These are phyloP conservation scores for Fraxinus nigra DNA, from an alignment of 305 asterid genomes.

Conservation along the genomic window DNA sequence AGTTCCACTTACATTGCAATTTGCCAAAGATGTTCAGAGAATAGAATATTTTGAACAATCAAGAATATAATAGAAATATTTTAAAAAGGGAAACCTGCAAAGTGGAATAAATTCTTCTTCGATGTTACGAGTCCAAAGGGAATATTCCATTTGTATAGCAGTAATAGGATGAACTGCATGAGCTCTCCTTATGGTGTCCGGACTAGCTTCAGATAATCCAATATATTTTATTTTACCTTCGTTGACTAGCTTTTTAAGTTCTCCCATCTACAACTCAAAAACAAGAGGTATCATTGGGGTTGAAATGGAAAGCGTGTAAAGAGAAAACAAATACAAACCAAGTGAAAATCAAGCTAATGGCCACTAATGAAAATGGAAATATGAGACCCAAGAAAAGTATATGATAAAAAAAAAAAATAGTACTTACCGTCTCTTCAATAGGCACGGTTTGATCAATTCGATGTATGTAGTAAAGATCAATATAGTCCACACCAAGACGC, in stretches of 20 bases:
- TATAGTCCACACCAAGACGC: conserved; percentile 51
- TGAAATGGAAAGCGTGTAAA: not conserved
- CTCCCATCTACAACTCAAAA: conserved; percentile 27
- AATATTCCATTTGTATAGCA: conserved; percentile 64
- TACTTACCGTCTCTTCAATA: conserved; percentile 50
- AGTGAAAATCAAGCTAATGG: not conserved
- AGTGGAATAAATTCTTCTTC: conserved; percentile 58
- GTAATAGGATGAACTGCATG: conserved; percentile 68
- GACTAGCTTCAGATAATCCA: conserved; percentile 69
- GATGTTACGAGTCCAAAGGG: conserved; percentile 60
- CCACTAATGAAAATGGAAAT: not conserved
- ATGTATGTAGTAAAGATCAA: conserved; percentile 55
- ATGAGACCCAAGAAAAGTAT: not conserved
- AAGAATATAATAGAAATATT: not conserved
- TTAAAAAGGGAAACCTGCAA: conserved; percentile 44
- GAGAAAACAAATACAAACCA: not conserved
- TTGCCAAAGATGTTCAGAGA: not conserved
- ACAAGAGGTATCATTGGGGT: not conserved
- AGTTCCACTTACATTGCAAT: not conserved
- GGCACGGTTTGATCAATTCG: conserved; percentile 49
- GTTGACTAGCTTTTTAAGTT: conserved; percentile 47
- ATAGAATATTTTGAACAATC: not conserved
- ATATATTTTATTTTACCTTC: conserved; percentile 65
- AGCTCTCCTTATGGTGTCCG: conserved; percentile 61
- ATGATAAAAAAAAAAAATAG: not conserved